phyloP scores from a whole-genome alignment of 768 basidiomycete species.

The Coprinopsis marcescibilis region DNA sequence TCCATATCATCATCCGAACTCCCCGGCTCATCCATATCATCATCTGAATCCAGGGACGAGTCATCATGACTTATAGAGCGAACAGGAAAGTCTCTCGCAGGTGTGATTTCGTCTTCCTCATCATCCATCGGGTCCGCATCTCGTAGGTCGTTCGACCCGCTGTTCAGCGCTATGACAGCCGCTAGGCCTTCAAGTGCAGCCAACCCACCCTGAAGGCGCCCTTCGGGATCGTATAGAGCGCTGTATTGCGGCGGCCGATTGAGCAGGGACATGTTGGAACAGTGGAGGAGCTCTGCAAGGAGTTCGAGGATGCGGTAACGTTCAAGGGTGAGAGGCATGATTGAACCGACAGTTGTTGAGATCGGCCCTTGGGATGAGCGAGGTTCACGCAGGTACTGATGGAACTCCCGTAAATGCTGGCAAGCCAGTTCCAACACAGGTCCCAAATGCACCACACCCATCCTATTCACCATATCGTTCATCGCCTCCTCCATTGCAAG shows the following conservation, averaged over 20 bases:
- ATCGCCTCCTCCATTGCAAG: constrained; percentile 65
- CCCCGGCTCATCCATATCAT: constrained; percentile 72
- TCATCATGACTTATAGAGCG: constrained; percentile 46
- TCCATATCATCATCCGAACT: constrained; percentile 80
- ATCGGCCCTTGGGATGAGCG: constrained; percentile 70
- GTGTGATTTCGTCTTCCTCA: constrained; percentile 41
- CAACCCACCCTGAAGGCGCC: constrained; percentile 84
- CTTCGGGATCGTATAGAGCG: constrained; percentile 73
- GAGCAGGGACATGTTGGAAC: constrained; percentile 95
- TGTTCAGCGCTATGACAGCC: constrained; percentile 65
- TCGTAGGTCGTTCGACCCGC: constrained; percentile 42
- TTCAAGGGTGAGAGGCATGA: constrained; percentile 85
- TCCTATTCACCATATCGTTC: constrained; percentile 75
- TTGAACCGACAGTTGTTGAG: constrained; percentile 65
- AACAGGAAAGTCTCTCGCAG: constrained; percentile 65
- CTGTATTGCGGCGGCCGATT: constrained; percentile 72
- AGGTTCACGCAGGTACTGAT: constrained; percentile 63
- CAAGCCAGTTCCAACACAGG: constrained; percentile 71
- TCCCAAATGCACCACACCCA: constrained; percentile 90
- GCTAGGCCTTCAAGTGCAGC: constrained; percentile 82
- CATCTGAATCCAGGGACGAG: constrained; percentile 62
- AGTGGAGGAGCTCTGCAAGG: constrained; percentile 94
- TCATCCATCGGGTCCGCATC: constrained; percentile 57
- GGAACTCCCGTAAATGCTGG: constrained; percentile 60
- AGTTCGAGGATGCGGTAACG: constrained; percentile 95